Base-by-base conservation (phyloP, 208 protist species). In the Trypanosomatidae sp. region DNA sequence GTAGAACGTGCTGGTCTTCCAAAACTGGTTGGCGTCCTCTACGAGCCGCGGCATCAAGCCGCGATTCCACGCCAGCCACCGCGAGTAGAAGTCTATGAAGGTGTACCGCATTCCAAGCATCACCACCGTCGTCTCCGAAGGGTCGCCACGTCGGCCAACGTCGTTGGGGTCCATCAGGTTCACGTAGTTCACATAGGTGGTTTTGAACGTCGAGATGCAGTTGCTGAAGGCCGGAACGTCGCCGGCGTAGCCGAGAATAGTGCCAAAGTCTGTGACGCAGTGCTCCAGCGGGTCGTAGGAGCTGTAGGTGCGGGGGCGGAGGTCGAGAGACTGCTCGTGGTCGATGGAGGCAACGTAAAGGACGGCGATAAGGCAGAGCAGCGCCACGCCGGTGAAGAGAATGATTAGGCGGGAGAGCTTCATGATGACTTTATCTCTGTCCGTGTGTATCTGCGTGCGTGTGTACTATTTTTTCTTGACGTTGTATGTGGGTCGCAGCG, bases 201-300 rank as follows among this genome's bases (percentile, higher is more conserved):
- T 69, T 12, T 64, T 53, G 41, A 84, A 81, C 13, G 39, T 43
- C 1, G 73, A 66, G 70, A 86, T 74, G 69, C 86, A 94, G 69
- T 94, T 94, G 76, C 89, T 94, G 68, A 83, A 91, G 17, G 81
- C 84, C 1, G 87, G 89, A 6, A 90, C 75, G 52, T 76, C 62
- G 55, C 81, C 68, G 8, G 81, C 82, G 67, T 83, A 77, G 44
- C 89, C 89, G n/a, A 94, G 78, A 13, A 87, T 22, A 10, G 73
- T 74, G 15, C 82, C 86, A 46, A 89, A 86, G 1, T 72, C 64
- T 13, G 89, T 89, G 28, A 62, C 73, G 67, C 86, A 93, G 17
- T 87, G 67, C 44, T 70, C 46, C 15, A 89, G 69, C 15, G 71
- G 74, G 47, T 89, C 80, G 62, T 79, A 90, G 52, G 30, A n/a